Percentiles rank a stretch among this genome's conserved stretches.
Conservation (phyloP, 2,329 filamentous ascomycete species). For the Arachnomyces sp. region DNA sequence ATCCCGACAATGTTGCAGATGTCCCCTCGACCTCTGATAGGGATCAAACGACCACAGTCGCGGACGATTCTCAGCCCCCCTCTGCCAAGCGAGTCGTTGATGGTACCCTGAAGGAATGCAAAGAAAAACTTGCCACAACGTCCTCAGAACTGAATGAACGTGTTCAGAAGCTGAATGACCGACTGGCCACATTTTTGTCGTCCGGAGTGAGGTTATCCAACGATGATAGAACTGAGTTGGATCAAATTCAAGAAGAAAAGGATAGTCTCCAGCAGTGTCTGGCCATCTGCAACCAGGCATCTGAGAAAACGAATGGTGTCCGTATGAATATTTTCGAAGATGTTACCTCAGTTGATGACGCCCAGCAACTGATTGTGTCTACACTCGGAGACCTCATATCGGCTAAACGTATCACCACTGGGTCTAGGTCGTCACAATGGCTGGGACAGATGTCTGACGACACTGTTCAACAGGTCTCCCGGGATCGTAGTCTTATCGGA, state of each 20-base stretch:
- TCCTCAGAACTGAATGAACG: too few relatives aligned
- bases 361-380: slow-evolving; percentile 24
- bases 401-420: slow-evolving; percentile 22
- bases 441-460: slow-evolving; percentile 28
- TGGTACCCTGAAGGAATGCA: too few relatives aligned
- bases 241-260: slow-evolving; percentile 21
- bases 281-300: slow-evolving; percentile 21
- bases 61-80: too few relatives aligned
- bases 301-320: slow-evolving; percentile 17
- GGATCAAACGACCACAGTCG: too few relatives aligned
- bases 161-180: slow-evolving; percentile 16
- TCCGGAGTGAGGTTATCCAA: slow-evolving; percentile 6
- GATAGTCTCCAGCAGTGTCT: slow-evolving; percentile 22
- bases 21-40: too few relatives aligned
- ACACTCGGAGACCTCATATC: slow-evolving; percentile 27
- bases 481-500: too few relatives aligned
- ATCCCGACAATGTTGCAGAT: too few relatives aligned
- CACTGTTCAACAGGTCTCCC: slow-evolving; percentile 22
- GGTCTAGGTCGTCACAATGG: slow-evolving; percentile 28
- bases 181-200: slow-evolving; percentile 11
- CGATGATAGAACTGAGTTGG: slow-evolving; percentile 10
- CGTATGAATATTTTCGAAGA: slow-evolving; percentile 24
- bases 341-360: slow-evolving; percentile 20
- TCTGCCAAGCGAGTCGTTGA: too few relatives aligned
- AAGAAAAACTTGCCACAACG: too few relatives aligned